A percentile compares a stretch with the other conserved stretches of the same genome.
Conservation (phyloP, 768 basidiomycete genomes). For the Tephrocybe sp. region DNA sequence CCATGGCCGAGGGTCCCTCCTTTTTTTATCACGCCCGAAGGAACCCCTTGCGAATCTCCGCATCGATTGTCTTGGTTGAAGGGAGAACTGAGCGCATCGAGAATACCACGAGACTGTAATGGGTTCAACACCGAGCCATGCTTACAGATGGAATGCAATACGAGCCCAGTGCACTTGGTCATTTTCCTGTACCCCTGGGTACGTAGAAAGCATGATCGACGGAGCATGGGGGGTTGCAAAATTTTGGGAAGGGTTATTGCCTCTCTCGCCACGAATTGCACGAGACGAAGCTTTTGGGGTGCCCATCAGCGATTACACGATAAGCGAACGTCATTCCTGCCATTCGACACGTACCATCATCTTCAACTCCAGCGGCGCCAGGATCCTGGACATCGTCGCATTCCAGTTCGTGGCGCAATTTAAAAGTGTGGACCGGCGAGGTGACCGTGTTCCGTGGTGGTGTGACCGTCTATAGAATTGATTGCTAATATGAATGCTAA, state of each 20-base stretch:
- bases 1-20: conserved; percentile 2
- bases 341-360: too few species aligned
- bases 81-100: too few species aligned
- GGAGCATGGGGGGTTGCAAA: too few species aligned
- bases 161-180: too few species aligned
- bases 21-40: background rate
- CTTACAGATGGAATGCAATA: too few species aligned
- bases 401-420: conserved; percentile 53
- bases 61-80: background rate
- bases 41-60: background rate
- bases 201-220: too few species aligned
- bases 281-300: background rate
- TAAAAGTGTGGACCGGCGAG: conserved; percentile 60
- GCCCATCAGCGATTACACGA: conserved; percentile 47
- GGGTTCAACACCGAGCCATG: too few species aligned
- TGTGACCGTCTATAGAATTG: conserved; percentile 68
- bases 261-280: too few species aligned
- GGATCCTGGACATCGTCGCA: conserved; percentile 29
- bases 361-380: conserved; percentile 44
- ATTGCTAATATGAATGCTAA: conserved; percentile 16
- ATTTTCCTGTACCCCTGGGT: too few species aligned
- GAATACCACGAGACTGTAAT: too few species aligned
- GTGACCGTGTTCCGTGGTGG: conserved; percentile 94
- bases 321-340: conserved; percentile 71
- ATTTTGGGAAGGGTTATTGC: too few species aligned